These are phyloP conservation scores for Colletotrichum sp. DNA, from an alignment of 2,329 filamentous ascomycete species.

Conservation along the genomic window DNA sequence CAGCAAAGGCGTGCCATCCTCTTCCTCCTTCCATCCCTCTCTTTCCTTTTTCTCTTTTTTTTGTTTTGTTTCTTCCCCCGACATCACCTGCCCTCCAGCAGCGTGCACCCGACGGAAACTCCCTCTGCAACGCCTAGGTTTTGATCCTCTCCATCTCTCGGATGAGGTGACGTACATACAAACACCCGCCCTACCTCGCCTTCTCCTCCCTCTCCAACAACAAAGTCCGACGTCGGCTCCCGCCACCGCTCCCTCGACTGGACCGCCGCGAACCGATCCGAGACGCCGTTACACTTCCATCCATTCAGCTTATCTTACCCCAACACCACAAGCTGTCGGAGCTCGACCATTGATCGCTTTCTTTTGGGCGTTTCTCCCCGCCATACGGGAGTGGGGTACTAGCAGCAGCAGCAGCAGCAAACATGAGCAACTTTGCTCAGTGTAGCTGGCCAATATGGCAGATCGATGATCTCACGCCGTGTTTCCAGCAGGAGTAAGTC, in stretches of 20 bases:
- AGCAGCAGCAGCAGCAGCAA: slow-evolving; percentile 26
- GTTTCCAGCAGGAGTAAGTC: slow-evolving; percentile 72
- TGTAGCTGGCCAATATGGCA: slow-evolving; percentile 66
- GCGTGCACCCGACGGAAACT: neutral
- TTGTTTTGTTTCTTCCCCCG: neutral
- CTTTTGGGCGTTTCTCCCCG: slow-evolving; percentile 16
- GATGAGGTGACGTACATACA: neutral
- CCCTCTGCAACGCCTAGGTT: neutral
- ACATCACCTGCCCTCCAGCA: neutral
- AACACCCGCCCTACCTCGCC: neutral
- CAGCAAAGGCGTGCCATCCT: neutral
- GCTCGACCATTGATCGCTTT: slow-evolving; percentile 6
- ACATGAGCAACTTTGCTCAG: slow-evolving; percentile 53
- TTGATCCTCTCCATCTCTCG: neutral
- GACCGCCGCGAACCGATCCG: slow-evolving; percentile 9
- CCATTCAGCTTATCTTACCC: neutral
- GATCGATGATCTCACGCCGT: slow-evolving; percentile 67
- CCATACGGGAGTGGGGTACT: slow-evolving; percentile 14
- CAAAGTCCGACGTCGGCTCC: slow-evolving; percentile 4
- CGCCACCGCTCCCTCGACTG: neutral
- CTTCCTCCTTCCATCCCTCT: neutral
- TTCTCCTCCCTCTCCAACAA: neutral
- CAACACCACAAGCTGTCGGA: neutral
- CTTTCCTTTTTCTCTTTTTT: neutral
- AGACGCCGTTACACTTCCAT: neutral